Evolutionary conservation across 768 basidiomycete species (phyloP).

Genomic region (Mrakia frigida): DNA sequence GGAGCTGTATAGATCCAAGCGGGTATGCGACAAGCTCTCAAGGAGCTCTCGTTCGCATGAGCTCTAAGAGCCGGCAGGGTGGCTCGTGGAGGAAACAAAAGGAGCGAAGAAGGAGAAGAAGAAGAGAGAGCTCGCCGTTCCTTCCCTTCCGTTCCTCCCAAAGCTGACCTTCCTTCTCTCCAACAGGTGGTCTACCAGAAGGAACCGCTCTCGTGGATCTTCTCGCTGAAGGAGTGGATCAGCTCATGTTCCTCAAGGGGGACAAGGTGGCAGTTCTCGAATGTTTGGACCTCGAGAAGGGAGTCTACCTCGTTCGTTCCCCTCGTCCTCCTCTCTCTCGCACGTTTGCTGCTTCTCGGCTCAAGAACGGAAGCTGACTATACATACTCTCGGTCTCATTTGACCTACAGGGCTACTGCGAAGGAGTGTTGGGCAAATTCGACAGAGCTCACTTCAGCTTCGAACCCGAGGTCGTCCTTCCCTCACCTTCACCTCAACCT

Average conservation of each 20-base stretch:
- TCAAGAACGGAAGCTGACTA: neutral
- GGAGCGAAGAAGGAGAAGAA: neutral
- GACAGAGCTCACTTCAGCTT: constrained; percentile 24
- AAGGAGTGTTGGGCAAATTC: constrained; percentile 29
- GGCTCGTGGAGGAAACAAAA: too few relatives aligned
- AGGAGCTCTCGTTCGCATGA: too few relatives aligned
- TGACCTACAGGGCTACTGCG: constrained; percentile 22
- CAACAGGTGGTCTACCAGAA: constrained; percentile 5
- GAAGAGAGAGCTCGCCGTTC: constrained; percentile 4
- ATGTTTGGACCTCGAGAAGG: neutral
- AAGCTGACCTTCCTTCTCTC: neutral
- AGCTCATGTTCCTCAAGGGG: constrained; percentile 31
- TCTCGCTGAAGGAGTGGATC: neutral
- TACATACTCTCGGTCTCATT: too few relatives aligned
- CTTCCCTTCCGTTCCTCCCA: neutral
- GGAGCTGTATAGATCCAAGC: too few relatives aligned
- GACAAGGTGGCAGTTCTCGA: constrained; percentile 18
- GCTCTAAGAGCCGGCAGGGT: too few relatives aligned
- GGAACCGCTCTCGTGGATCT: constrained; percentile 14
- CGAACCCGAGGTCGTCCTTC: neutral
- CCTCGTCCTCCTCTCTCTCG: neutral
- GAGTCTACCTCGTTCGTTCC: constrained; percentile 8
- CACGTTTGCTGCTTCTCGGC: neutral
- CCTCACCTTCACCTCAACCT: neutral
- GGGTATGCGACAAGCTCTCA: too few relatives aligned